These are phyloP conservation scores for Theobroma cacao DNA, from an alignment of 345 rosid genomes.

Conservation along the genomic window DNA sequence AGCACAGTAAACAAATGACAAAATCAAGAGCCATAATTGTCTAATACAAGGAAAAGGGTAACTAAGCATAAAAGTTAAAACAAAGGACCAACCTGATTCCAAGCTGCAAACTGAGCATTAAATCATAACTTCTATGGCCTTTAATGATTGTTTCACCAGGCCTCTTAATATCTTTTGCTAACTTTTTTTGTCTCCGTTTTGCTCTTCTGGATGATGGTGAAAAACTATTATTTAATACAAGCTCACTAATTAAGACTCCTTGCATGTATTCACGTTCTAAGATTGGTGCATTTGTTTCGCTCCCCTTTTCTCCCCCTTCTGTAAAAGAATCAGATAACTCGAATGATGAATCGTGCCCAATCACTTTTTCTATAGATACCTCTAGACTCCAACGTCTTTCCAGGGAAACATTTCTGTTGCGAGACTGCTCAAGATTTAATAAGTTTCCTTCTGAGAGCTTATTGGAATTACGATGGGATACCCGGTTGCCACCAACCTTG, in stretches of 20 bases:
- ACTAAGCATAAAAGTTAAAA: not conserved
- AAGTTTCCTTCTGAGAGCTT: conserved; percentile 67
- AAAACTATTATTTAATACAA: conserved; percentile 67
- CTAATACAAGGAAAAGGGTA: not conserved
- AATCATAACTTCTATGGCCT: conserved; percentile 96
- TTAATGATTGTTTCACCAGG: conserved; percentile 93
- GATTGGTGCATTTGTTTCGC: conserved; percentile 47
- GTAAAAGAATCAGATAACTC: conserved; percentile 45
- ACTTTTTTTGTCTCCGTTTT: conserved; percentile 60
- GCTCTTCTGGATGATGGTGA: conserved; percentile 75
- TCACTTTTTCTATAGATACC: conserved; percentile 93
- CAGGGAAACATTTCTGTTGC: conserved; percentile 62
- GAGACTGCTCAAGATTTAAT: conserved; percentile 77
- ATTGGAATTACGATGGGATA: conserved; percentile 37
- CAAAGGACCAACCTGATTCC: conserved; percentile 67
- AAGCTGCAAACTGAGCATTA: conserved; percentile 94
- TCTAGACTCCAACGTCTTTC: conserved; percentile 99
- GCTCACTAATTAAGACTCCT: conserved; percentile 90
- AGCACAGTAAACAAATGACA: conserved; percentile 6
- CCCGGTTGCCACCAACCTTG: conserved; percentile 46
- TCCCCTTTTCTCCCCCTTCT: conserved; percentile 39
- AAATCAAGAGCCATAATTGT: not conserved
- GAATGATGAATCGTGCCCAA: conserved; percentile 67
- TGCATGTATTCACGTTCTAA: conserved; percentile 97
- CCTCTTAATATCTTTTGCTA: conserved; percentile 77